Conservation (phyloP, 768 basidiomycete genomes). For the Pleurotus tuber-regium region DNA sequence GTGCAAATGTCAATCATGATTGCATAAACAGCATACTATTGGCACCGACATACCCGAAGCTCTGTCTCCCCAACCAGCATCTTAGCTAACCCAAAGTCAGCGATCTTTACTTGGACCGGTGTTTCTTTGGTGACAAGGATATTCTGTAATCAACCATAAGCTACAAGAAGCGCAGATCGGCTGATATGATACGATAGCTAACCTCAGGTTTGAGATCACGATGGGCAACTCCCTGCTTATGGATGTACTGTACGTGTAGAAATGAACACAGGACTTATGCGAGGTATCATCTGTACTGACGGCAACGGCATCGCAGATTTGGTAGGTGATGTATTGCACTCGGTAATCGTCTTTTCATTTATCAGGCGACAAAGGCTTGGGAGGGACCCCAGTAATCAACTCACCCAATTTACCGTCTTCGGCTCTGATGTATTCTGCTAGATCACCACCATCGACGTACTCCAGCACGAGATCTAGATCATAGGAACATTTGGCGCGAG, state of each 20-base stretch:
- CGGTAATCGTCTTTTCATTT: slow-evolving; percentile 50
- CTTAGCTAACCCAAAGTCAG: slow-evolving; percentile 96
- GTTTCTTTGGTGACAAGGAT: slow-evolving; percentile 70
- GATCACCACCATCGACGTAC: slow-evolving; percentile 83
- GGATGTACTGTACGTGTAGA: slow-evolving; percentile 50
- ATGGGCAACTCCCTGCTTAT: slow-evolving; percentile 80
- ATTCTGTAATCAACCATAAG: slow-evolving; percentile 46
- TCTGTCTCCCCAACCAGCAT: slow-evolving; percentile 75
- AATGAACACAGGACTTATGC: neutral
- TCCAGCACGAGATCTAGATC: slow-evolving; percentile 76
- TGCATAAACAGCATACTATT: too few relatives aligned
- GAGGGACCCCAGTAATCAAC: slow-evolving; percentile 17
- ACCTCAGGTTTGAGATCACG: slow-evolving; percentile 93
- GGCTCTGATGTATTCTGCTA: slow-evolving; percentile 70
- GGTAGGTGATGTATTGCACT: slow-evolving; percentile 69
- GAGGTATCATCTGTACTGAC: slow-evolving; percentile 35
- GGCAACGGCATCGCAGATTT: slow-evolving; percentile 78
- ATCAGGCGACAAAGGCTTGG: neutral
- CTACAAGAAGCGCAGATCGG: slow-evolving; percentile 1
- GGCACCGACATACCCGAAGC: slow-evolving; percentile 59
- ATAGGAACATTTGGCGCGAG: neutral
- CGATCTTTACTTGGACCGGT: slow-evolving; percentile 80
- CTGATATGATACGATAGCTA: slow-evolving; percentile 18
- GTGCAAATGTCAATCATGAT: too few relatives aligned
- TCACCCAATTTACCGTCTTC: slow-evolving; percentile 53